These are phyloP conservation scores for Starmera quercuum DNA, from an alignment of 805 yeast species.

Conservation along the genomic window DNA sequence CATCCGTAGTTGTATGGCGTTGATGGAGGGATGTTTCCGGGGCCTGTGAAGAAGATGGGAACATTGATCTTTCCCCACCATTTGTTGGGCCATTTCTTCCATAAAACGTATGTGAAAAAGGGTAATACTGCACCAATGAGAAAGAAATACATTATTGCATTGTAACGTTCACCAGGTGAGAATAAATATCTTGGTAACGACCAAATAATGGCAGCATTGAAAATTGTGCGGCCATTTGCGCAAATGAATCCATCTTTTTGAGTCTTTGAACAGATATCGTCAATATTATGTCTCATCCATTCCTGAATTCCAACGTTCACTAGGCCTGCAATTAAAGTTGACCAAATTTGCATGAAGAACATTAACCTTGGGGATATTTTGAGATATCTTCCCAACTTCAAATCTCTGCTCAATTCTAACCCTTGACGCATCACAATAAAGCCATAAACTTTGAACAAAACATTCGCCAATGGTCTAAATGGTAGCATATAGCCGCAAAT, in stretches of 20 bases:
- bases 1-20: conserved; percentile 62
- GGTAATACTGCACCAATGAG: conserved; percentile 39
- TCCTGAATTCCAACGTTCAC: conserved; percentile 30
- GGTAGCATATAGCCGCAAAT: conserved; percentile 57
- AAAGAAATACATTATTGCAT: conserved; percentile 49
- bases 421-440: conserved; percentile 50
- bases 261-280: conserved; percentile 28
- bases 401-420: conserved; percentile 39
- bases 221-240: conserved; percentile 34
- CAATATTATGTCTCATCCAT: conserved; percentile 31
- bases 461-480: conserved; percentile 44
- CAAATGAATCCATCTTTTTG: conserved; percentile 38
- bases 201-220: conserved; percentile 49
- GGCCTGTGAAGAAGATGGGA: conserved; percentile 55
- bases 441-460: conserved; percentile 47
- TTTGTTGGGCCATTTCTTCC: conserved; percentile 21
- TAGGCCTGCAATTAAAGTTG: conserved; percentile 32
- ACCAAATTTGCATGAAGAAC: conserved; percentile 36
- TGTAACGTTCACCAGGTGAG: conserved; percentile 41
- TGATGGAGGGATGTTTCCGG: conserved; percentile 68
- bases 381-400: conserved; percentile 50
- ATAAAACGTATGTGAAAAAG: conserved; percentile 23
- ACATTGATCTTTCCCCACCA: conserved; percentile 38
- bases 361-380: conserved; percentile 50
- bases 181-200: conserved; percentile 41